These are phyloP conservation scores for Dipteronia sinensis DNA, from an alignment of 345 rosid genomes.

Conservation along the genomic window DNA sequence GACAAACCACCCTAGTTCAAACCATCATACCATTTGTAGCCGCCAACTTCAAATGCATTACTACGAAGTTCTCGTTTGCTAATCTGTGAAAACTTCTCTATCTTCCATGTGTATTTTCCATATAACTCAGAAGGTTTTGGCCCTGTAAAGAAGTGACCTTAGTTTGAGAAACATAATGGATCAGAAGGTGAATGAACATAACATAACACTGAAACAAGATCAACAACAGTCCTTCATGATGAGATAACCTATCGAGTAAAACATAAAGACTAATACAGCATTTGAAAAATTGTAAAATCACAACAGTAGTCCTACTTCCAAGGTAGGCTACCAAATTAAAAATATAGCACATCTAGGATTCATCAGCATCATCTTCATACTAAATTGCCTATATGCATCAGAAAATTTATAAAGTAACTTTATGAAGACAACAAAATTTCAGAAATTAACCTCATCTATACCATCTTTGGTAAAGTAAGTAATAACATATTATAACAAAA, in stretches of 20 bases:
- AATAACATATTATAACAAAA: background rate
- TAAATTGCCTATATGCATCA: background rate
- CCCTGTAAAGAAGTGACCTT: slow-evolving; percentile 46
- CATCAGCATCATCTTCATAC: background rate
- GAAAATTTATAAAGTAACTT: background rate
- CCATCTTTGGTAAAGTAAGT: background rate
- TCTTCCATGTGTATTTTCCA: slow-evolving; percentile 90
- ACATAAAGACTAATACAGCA: slow-evolving; percentile 2
- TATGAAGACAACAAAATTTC: background rate
- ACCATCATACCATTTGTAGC: slow-evolving; percentile 79
- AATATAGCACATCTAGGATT: background rate
- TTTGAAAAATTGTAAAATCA: background rate
- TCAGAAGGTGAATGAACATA: background rate
- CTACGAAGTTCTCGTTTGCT: slow-evolving; percentile 84
- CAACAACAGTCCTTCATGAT: background rate
- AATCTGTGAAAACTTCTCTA: slow-evolving; percentile 81
- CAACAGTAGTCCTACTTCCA: background rate
- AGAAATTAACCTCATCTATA: background rate
- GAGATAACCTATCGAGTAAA: background rate
- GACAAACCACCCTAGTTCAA: slow-evolving; percentile 21
- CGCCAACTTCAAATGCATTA: slow-evolving; percentile 79
- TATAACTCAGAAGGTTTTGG: slow-evolving; percentile 71
- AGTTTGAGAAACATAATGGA: slow-evolving; percentile 14
- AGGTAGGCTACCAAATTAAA: slow-evolving; percentile 1
- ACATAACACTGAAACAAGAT: background rate